Evolutionary conservation across 2,329 filamentous ascomycete genomes (phyloP).

Genomic region (Aspergillus latus): DNA sequence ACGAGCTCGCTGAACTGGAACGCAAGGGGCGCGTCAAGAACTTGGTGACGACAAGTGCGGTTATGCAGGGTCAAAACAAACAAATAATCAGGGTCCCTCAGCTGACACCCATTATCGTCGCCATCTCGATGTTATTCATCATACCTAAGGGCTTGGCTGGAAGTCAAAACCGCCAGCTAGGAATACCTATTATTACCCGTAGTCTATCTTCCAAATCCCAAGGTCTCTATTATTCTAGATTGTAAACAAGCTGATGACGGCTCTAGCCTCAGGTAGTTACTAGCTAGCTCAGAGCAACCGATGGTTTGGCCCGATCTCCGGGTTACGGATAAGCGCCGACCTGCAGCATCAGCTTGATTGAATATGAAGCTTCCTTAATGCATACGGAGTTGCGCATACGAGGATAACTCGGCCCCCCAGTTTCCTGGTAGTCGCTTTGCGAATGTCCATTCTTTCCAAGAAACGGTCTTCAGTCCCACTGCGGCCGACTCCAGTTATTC

Average conservation of each 20-base stretch:
- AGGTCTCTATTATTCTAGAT: background rate
- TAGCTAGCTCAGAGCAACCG: background rate
- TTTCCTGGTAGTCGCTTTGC: background rate
- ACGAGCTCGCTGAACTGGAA: conserved; percentile 23
- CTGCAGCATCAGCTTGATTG: background rate
- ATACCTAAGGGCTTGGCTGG: background rate
- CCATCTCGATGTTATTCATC: background rate
- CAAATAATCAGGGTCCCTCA: conserved; percentile 4
- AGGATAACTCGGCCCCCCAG: background rate
- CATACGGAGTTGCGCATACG: background rate
- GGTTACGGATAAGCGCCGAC: background rate
- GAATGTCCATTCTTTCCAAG: background rate
- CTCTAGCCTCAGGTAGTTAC: background rate
- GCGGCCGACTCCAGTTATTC: background rate
- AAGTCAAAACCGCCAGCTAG: background rate
- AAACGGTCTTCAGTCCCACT: background rate
- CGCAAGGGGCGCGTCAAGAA: conserved; percentile 21
- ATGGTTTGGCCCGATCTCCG: background rate
- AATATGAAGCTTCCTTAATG: conserved; percentile 1
- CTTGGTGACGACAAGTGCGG: conserved; percentile 17
- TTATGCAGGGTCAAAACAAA: conserved; percentile 22
- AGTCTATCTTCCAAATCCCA: background rate
- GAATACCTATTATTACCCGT: background rate
- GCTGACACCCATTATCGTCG: background rate
- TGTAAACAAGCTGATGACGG: background rate